Conservation (phyloP, 345 rosid species). For the Brassica cretica region DNA sequence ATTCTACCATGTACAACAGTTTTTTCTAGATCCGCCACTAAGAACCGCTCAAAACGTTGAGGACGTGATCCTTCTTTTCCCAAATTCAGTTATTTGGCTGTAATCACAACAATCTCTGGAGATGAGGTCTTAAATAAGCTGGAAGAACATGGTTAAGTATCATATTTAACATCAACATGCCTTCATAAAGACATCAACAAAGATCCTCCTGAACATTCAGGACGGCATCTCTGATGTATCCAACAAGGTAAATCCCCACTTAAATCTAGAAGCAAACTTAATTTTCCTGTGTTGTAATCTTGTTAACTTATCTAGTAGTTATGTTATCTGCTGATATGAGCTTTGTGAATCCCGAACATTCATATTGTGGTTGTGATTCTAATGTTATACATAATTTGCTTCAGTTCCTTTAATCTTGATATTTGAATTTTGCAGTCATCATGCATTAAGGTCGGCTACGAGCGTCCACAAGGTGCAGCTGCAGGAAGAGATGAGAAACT, state of each 20-base stretch:
- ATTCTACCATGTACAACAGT: too few relatives aligned
- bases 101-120: not conserved
- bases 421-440: conserved; percentile 60
- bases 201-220: conserved; percentile 87
- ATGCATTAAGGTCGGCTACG: conserved; percentile 87
- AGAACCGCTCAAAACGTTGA: conserved; percentile 97
- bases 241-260: conserved; percentile 58
- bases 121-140: not conserved
- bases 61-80: conserved; percentile 53
- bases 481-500: conserved; percentile 53
- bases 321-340: not conserved
- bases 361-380: too few relatives aligned
- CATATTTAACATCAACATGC: conserved; percentile 52
- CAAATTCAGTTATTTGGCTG: not conserved
- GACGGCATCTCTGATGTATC: conserved; percentile 87
- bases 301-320: not conserved
- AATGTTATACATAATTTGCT: not conserved
- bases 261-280: not conserved
- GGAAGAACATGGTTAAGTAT: not conserved
- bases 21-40: too few relatives aligned
- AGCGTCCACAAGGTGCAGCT: conserved; percentile 69
- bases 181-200: conserved; percentile 81
- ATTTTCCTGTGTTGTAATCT: not conserved
- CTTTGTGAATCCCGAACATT: not conserved
- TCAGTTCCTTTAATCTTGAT: not conserved